Evolutionary conservation across 805 yeast genomes (phyloP).

Genomic region (Candida awuae): DNA sequence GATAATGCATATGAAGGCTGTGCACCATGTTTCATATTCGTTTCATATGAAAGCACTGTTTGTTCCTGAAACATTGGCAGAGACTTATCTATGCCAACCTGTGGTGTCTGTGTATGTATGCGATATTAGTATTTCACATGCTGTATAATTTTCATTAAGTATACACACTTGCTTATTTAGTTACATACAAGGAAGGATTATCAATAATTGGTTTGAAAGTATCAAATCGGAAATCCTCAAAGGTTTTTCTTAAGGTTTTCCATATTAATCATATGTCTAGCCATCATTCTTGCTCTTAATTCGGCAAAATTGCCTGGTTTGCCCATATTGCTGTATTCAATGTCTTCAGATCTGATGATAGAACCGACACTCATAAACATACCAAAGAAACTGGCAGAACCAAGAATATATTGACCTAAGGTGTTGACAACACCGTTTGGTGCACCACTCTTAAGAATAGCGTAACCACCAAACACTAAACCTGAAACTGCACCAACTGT

Average conservation of each 20-base stretch:
- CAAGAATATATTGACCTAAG: constrained; percentile 90
- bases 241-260: constrained; percentile 21
- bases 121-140: no score
- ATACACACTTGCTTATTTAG: no score
- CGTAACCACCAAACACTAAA: constrained; percentile 86
- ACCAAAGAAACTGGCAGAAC: constrained; percentile 95
- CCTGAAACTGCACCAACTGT: constrained; percentile 93
- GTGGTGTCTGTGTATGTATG: no score
- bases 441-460: constrained; percentile 90
- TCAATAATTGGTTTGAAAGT: background rate
- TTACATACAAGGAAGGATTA: no score
- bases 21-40: background rate
- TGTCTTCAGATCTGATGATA: constrained; percentile 69
- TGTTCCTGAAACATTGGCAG: no score
- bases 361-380: constrained; percentile 95
- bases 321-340: constrained; percentile 17
- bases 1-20: no score
- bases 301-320: constrained; percentile 29
- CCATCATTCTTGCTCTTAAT: constrained; percentile 35
- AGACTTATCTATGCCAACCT: no score
- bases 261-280: constrained; percentile 30
- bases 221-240: background rate
- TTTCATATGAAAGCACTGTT: background rate
- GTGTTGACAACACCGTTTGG: constrained; percentile 97
- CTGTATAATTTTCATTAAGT: no score